Base-by-base conservation (phyloP, 805 yeast genomes). In the Yamadazyma philogaea region DNA sequence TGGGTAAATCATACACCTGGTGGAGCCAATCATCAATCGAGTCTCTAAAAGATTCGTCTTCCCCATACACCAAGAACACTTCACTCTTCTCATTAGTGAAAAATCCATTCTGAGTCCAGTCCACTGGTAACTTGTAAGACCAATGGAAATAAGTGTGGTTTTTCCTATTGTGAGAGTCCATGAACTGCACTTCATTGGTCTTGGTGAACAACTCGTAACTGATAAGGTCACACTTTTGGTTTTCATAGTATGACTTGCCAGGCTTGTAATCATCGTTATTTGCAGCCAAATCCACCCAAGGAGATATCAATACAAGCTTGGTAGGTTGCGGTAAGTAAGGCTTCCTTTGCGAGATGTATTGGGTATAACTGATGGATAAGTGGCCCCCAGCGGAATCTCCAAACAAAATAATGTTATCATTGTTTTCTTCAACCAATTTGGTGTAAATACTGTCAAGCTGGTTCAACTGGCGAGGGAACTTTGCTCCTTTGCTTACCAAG, bases 351-450 rank as follows among this genome's bases (percentile, higher is more conserved):
- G 55, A 54, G 47, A 68, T 50, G 34, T 46, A 56, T 40, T 66
- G 64, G 12, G 66, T 48, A 43, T 58, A 61, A 14, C 54, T 53
- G 16, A 68, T 47, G 17, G 61, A 48, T 44, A 68, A 54, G 46
- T 66, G 60, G 5, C 69, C 72, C 27, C 74, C 74, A 15, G 71
- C 70, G 1, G 72, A 66, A 46, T 68, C 74, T 2, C 74, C 72
- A 50, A 67, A 45, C 10, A 68, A 50, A 3, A 55, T 50, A 4
- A 68, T 52, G 40, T 66, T 64, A 18, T 48, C 36, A 43, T 53
- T 46, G 5, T 63, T 59, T 20, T 55, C 61, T 4, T 36, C 42
- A 17, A 51, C 45, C 20, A 61, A 51, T 7, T 33, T 38, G 22
- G 40, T 30, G 46, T 64, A 64, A 1, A 63, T 50, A 11, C 46